A percentile compares a stretch with the other conserved stretches of the same genome.
phyloP scores from a whole-genome alignment of 2,329 filamentous ascomycete species.

The Didymella exigua region DNA sequence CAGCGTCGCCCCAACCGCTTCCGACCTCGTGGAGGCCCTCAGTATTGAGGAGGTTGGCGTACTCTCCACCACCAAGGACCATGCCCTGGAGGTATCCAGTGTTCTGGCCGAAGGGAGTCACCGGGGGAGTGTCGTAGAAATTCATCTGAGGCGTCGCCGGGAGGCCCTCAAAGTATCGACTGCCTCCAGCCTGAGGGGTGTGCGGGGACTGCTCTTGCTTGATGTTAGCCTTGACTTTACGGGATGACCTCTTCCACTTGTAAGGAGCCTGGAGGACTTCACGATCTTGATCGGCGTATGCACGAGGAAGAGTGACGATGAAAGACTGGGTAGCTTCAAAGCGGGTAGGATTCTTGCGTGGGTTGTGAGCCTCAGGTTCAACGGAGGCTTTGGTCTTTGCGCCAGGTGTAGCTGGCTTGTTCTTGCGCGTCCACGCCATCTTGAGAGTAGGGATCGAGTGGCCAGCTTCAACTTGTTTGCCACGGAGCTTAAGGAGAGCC shows the following conservation, averaged over 20 bases:
- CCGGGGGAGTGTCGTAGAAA: not conserved
- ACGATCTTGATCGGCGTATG: slow-evolving; percentile 2
- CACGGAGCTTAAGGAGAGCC: slow-evolving; percentile 40
- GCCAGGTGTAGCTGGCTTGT: slow-evolving; percentile 7
- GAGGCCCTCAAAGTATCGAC: not conserved
- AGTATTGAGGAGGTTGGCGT: not conserved
- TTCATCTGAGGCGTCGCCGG: not conserved
- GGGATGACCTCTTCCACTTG: slow-evolving; percentile 7
- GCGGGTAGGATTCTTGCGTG: slow-evolving; percentile 14
- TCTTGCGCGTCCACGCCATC: slow-evolving; percentile 35
- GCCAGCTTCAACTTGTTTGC: slow-evolving; percentile 30
- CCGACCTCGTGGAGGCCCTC: not conserved
- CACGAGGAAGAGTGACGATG: slow-evolving; percentile 11
- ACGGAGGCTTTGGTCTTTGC: slow-evolving; percentile 15
- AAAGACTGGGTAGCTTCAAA: slow-evolving; percentile 14
- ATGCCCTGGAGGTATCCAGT: slow-evolving; percentile 4
- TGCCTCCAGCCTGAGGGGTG: not conserved
- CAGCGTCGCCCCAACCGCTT: slow-evolving; percentile 30
- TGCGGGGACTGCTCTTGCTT: not conserved
- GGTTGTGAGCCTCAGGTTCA: slow-evolving; percentile 5
- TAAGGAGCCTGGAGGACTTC: slow-evolving; percentile 7
- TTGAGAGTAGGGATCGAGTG: slow-evolving; percentile 27
- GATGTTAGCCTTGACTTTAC: slow-evolving; percentile 1
- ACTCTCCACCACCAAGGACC: not conserved
- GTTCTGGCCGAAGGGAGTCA: not conserved